Percentiles rank a stretch among this genome's conserved stretches.
phyloP scores from a whole-genome alignment of 768 basidiomycete species.

The Gloeopeniophorella convolvens region DNA sequence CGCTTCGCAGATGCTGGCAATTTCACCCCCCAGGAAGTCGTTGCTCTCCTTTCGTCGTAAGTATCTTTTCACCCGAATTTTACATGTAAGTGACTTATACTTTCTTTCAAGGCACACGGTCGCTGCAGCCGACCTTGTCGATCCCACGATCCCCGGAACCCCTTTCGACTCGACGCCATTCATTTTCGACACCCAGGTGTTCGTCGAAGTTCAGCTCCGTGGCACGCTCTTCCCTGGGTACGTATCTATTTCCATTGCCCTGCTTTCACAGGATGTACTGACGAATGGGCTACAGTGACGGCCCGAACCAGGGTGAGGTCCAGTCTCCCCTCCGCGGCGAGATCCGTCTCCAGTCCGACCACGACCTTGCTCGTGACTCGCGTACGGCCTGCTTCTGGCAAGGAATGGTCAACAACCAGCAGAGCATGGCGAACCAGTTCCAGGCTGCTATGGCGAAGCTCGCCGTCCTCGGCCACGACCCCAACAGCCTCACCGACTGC shows the following conservation, averaged over 20 bases:
- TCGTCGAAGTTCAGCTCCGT: slow-evolving; percentile 37
- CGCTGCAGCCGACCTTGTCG: slow-evolving; percentile 19
- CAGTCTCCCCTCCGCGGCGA: slow-evolving; percentile 35
- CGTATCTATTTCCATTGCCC: no score
- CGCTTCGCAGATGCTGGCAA: slow-evolving; percentile 33
- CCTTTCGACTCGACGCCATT: slow-evolving; percentile 43
- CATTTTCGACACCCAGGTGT: slow-evolving; percentile 40
- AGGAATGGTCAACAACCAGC: slow-evolving; percentile 29
- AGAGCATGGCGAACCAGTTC: slow-evolving; percentile 27
- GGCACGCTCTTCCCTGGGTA: slow-evolving; percentile 39
- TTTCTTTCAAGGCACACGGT: slow-evolving; percentile 19
- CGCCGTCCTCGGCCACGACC: slow-evolving; percentile 36
- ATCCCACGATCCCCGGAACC: slow-evolving; percentile 28
- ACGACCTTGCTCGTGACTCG: slow-evolving; percentile 28
- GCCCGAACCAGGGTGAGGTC: slow-evolving; percentile 35
- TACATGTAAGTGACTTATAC: slow-evolving; percentile 10
- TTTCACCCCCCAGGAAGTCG: slow-evolving; percentile 30
- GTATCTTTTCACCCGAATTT: slow-evolving; percentile 19
- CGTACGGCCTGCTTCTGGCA: slow-evolving; percentile 48
- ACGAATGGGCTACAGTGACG: no score
- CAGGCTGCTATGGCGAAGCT: slow-evolving; percentile 40
- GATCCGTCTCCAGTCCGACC: slow-evolving; percentile 42
- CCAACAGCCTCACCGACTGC: slow-evolving; percentile 34
- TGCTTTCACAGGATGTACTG: no score
- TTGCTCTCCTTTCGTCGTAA: slow-evolving; percentile 31